Evolutionary conservation across 2,329 filamentous ascomycete species (phyloP), one percentile per base, ranked within the genome.

Genomic region (Hymenotorrendiella dingleyae): DNA sequence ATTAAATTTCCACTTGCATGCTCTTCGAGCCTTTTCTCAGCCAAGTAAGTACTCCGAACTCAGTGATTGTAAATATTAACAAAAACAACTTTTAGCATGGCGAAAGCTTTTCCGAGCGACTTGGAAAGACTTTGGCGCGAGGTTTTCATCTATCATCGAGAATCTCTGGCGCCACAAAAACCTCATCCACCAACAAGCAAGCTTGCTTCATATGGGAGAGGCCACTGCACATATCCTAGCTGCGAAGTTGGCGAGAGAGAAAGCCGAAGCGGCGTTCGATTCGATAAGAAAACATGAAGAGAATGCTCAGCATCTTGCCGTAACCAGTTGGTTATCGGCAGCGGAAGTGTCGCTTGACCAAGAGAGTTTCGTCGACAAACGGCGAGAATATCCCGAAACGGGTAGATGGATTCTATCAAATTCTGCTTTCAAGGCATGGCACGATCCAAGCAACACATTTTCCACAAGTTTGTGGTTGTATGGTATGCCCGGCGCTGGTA

Each of bases 401-500:
- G 62, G 62, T 6, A 14, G 40, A 10, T 67, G 64, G 64, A 40
- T 67, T 1, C 28, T 65, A 0, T 34, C 53, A 0, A 45, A 62
- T 22, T 12, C 7, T 9, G 43, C 37, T 14, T 36, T 52, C 11
- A 47, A 48, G 26, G 22, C 19, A 3, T 54, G 49, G 51, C 26
- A 45, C 24, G 45, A 54, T 22, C 43, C 49, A 12, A 41, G 34
- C n/a, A 47, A 36, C 21, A 46, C 45, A 27, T 42, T 40, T 3
- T 26, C 49, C 4, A 58, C 61, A 7, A 45, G 64, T 19, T 34
- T 68, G 9, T 68, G 65, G 64, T 42, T 69, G 1, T 62, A 58
- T 45, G 66, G 66, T 2, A 66, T 61, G 9, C 64, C 65, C 19
- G 66, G 66, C 7, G 62, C 65, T 35, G 65, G 66, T 64, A 52